These are phyloP conservation scores for Penicillium sclerotiorum DNA, from an alignment of 2,329 filamentous ascomycete species.

Conservation along the genomic window DNA sequence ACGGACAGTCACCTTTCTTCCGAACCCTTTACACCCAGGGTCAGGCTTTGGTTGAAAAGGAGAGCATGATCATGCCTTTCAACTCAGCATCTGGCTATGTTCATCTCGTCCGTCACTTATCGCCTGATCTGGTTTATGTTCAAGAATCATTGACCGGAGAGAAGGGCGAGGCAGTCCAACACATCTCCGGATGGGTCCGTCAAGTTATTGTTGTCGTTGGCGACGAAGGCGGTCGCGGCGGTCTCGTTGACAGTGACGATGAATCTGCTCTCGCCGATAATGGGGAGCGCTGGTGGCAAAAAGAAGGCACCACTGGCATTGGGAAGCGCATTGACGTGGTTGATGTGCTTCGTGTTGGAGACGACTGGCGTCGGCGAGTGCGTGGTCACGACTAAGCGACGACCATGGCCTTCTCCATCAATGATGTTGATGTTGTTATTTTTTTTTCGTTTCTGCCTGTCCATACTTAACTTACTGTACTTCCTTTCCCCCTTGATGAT, in stretches of 20 bases:
- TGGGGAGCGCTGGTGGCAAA: conserved; percentile 60
- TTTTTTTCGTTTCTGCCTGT: conserved; percentile 22
- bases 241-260: conserved; percentile 77
- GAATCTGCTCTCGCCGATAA: conserved; percentile 45
- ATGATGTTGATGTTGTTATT: conserved; percentile 29
- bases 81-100: conserved; percentile 79
- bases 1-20: conserved; percentile 65
- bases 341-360: conserved; percentile 76
- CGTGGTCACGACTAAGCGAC: conserved; percentile 59
- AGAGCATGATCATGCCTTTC: conserved; percentile 86
- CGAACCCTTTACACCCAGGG: conserved; percentile 81
- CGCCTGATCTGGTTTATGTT: conserved; percentile 83
- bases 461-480: conserved; percentile 19
- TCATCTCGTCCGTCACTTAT: conserved; percentile 82
- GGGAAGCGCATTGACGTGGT: conserved; percentile 88
- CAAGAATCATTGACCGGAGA: conserved; percentile 80
- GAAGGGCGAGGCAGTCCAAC: conserved; percentile 72
- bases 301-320: conserved; percentile 77
- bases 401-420: neutral
- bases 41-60: conserved; percentile 75
- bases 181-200: conserved; percentile 64
- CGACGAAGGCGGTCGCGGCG: conserved; percentile 64
- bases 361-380: conserved; percentile 83
- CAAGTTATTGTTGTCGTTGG: conserved; percentile 62
- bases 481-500: conserved; percentile 25